Conservation (phyloP, 768 basidiomycete species). For the Hericium coralloides region DNA sequence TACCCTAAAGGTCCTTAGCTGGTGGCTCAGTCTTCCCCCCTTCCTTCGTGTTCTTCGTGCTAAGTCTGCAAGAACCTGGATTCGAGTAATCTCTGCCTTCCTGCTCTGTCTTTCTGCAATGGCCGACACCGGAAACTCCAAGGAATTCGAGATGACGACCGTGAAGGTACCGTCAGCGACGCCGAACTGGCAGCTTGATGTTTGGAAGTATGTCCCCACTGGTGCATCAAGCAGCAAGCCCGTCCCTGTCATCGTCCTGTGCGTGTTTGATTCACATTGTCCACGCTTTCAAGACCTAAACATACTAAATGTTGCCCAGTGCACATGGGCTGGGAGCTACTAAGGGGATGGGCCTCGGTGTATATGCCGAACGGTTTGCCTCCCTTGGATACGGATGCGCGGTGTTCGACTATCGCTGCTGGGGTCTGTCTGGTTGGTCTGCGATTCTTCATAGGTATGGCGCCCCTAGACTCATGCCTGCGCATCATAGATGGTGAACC, state of each 20-base stretch:
- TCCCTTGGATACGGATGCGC: slow-evolving; percentile 23
- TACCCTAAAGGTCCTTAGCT: too few species aligned
- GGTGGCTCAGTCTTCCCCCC: too few species aligned
- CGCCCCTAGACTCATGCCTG: background rate
- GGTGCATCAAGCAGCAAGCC: background rate
- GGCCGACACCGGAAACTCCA: too few species aligned
- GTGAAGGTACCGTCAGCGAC: slow-evolving; percentile 25
- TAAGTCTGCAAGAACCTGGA: too few species aligned
- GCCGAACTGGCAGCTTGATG: slow-evolving; percentile 25
- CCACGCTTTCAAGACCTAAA: background rate
- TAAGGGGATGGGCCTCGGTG: slow-evolving; percentile 23
- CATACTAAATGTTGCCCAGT: slow-evolving; percentile 13
- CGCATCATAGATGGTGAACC: slow-evolving; percentile 10
- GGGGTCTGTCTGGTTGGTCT: slow-evolving; percentile 25
- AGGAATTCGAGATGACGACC: background rate
- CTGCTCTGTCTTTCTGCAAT: too few species aligned
- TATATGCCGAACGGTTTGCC: slow-evolving; percentile 25
- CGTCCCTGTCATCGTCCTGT: slow-evolving; percentile 24
- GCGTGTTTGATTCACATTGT: background rate
- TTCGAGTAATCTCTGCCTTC: too few species aligned
- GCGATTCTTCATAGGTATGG: background rate
- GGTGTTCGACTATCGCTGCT: slow-evolving; percentile 31
- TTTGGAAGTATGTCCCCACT: slow-evolving; percentile 25
- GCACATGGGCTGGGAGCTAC: slow-evolving; percentile 26
- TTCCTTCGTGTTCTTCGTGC: too few species aligned